Base-by-base conservation (phyloP, 139 green algal genomes). In the Monoraphidium neglectum region DNA sequence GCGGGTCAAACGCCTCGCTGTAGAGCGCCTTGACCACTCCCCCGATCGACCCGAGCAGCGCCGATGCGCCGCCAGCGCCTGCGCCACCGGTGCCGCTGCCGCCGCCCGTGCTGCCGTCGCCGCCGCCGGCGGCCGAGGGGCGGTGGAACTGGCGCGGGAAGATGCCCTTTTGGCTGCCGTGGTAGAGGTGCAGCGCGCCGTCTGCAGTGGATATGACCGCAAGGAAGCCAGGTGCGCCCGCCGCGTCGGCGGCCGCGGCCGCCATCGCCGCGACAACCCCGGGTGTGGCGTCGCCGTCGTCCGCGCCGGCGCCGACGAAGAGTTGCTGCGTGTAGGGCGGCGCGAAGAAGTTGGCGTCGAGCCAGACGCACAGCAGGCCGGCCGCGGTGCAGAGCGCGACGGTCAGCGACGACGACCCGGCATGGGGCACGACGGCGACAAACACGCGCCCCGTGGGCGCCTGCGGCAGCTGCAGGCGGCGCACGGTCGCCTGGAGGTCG, bases 81-180 rank as follows among this genome's bases (percentile, higher is more conserved):
- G 16, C 49, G 18, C 49, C 49, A 59, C 49, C 49, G 49, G 16
- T 18, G 49, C 49, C 49, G 49, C 49, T n/a, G n/a, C 8, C 26
- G 26, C 56, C 26, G 26, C 56, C 43, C 8, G 8, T 12, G 43
- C 43, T 12, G 43, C 43, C 43, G 43, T 12, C 43, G 43, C 43
- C 43, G 43, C 12, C 43, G 43, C 43, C 46, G 54, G 46, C 63
- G 28, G 32, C 37, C 18, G 63, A 28, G 23, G 73, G 73, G 65
- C 51, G 37, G 54, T 75, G 66, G 66, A 80, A 75, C 53, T 69
- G 54, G 26, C 75, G 49, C 28, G 75, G 65, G 56, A 80, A 80
- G 65, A 80, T 69, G 75, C 75, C 75, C n/a, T 28, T 60, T 5
- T 75, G 53, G 54, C 75, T 75, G 75, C 75, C 75, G 46, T 80